Evolutionary conservation across 2,329 filamentous ascomycete genomes (phyloP), one percentile per base, ranked within the genome.

Genomic region (Aspergillus niger): DNA sequence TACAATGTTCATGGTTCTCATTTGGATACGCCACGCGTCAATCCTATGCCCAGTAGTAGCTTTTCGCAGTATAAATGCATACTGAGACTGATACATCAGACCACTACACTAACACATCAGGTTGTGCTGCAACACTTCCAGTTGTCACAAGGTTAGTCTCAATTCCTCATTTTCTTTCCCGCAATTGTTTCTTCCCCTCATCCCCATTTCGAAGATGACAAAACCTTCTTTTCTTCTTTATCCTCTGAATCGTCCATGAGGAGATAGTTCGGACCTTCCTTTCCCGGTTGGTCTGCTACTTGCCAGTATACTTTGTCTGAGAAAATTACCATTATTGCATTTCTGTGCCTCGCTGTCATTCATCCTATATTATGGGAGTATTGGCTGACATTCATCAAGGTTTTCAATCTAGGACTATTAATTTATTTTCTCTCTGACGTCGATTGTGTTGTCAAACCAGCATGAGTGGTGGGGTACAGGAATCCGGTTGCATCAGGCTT

Each of bases 291-390:
- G 81, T 82, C 85, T 86, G 86, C 83, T 88, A 88, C 86, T 89
- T 86, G 86, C 86, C 86, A 89, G 86, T 88, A 88, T 81, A 79
- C 79, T 79, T 83, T 84, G 85, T 87, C 86, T 88, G 86, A 89
- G 73, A 75, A 69, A 67, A 63, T 20, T 20, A 63, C 5, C 5
- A 36, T 58, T 20, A 39, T 10, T 44, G 41, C 41, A 30, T n/a
- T 15, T 43, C 30, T 15, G 47, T 20, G 5, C 17, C 22, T 11
- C 32, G 24, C 47, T 48, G 15, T 41, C 43, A n/a, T 20, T 8
- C 24, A 20, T 41, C 17, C 13, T 32, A n/a, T 52, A 38, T 38
- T n/a, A 20, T 24, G 57, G 32, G 49, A 39, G 44, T 48, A 53
- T 43, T 47, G 32, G 61, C 63, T 65, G 54, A 65, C 47, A 24